Conservation (phyloP, 768 basidiomycete genomes). For the Pulveroboletus sp. region DNA sequence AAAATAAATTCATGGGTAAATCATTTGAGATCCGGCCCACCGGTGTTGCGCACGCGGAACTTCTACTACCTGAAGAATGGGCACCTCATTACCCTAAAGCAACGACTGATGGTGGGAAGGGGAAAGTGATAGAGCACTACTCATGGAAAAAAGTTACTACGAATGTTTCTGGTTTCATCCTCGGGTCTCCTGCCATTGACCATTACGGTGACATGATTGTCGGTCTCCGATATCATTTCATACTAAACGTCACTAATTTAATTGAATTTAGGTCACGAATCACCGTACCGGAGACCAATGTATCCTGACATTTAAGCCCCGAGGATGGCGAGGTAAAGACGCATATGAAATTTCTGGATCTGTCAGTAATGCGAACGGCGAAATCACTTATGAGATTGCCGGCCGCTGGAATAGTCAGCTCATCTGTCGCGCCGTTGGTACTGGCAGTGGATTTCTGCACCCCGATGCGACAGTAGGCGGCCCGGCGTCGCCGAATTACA, state of each 20-base stretch:
- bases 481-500: conserved; percentile 38
- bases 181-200: conserved; percentile 83
- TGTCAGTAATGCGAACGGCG: conserved; percentile 62
- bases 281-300: conserved; percentile 88
- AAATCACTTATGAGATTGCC: conserved; percentile 80
- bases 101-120: conserved; percentile 35
- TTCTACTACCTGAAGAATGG: conserved; percentile 66
- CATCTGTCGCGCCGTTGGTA: conserved; percentile 71
- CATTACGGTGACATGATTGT: conserved; percentile 95
- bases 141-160: conserved; percentile 95
- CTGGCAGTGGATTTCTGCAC: conserved; percentile 53
- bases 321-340: conserved; percentile 90
- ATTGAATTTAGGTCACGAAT: conserved; percentile 56
- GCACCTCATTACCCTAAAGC: conserved; percentile 60
- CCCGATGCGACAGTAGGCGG: conserved; percentile 63
- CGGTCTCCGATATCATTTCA: conserved; percentile 32
- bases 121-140: conserved; percentile 82
- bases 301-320: conserved; percentile 89
- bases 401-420: conserved; percentile 96
- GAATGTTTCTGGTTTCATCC: conserved; percentile 87
- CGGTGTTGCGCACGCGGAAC: conserved; percentile 85
- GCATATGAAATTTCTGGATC: conserved; percentile 90
- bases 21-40: conserved; percentile 96
- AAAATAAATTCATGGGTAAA: conserved; percentile 95
- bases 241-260: not conserved